Evolutionary conservation across 2,329 filamentous ascomycete species (phyloP).

Genomic region (Emergomyces orientalis): DNA sequence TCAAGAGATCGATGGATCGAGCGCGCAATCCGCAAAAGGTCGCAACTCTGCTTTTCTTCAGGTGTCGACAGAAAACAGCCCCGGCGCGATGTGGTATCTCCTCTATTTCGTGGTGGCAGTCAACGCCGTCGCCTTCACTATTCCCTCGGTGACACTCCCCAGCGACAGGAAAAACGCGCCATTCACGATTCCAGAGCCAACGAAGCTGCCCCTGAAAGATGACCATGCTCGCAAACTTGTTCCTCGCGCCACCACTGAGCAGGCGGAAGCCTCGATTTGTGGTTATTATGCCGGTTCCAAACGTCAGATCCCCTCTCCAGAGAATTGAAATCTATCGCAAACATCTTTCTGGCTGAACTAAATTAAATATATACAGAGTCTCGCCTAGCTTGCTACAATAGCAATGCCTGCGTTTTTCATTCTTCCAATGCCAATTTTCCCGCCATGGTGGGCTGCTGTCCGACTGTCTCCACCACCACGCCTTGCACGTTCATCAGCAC

Average conservation of each 20-base stretch:
- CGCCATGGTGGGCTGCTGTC: neutral
- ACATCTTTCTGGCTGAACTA: neutral
- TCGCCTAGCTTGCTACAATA: neutral
- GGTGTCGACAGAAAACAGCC: neutral
- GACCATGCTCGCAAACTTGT: neutral
- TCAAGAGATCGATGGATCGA: neutral
- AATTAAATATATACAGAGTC: neutral
- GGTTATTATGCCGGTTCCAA: neutral
- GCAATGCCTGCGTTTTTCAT: neutral
- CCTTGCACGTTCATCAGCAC: neutral
- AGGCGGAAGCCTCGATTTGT: neutral
- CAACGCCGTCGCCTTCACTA: neutral
- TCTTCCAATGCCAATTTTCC: neutral
- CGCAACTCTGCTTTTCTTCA: neutral
- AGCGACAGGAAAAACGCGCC: neutral
- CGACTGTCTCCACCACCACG: neutral
- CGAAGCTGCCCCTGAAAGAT: neutral
- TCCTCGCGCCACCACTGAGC: neutral
- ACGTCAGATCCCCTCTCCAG: neutral
- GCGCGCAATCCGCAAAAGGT: neutral
- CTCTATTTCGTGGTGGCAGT: neutral
- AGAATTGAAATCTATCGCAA: neutral
- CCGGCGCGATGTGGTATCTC: neutral
- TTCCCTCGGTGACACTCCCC: neutral
- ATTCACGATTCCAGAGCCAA: neutral